phyloP scores from a whole-genome alignment of 768 basidiomycete genomes.

The Hygrophorus pudorinus region DNA sequence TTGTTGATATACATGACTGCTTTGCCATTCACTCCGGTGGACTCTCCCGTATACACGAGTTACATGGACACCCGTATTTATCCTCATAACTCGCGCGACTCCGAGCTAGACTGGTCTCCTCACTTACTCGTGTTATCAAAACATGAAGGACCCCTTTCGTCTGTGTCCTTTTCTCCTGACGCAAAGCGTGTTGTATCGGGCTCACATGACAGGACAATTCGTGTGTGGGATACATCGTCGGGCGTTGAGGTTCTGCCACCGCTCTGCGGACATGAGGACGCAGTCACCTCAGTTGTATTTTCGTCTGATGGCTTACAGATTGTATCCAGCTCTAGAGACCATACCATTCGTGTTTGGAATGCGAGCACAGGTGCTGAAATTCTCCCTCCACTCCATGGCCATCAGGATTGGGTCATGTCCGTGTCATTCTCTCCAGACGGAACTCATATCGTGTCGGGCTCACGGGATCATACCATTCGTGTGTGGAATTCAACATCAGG shows the following conservation, averaged over 20 bases:
- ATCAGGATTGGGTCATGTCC: slow-evolving; percentile 9
- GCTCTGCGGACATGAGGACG: not conserved
- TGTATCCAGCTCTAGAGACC: slow-evolving; percentile 2
- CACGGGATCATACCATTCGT: slow-evolving; percentile 39
- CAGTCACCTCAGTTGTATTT: not conserved
- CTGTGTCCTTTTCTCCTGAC: slow-evolving; percentile 5
- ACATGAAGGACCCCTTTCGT: not conserved
- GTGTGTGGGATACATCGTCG: slow-evolving; percentile 6
- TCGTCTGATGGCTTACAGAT: not conserved
- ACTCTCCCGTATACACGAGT: not conserved
- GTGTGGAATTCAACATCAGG: slow-evolving; percentile 13
- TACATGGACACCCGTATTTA: not conserved
- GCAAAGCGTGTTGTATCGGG: slow-evolving; percentile 3
- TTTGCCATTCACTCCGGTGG: slow-evolving; percentile 3
- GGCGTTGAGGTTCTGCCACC: slow-evolving; percentile 1
- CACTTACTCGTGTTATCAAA: too few species aligned
- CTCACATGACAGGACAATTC: slow-evolving; percentile 2
- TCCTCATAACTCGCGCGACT: not conserved
- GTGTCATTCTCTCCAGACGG: slow-evolving; percentile 43
- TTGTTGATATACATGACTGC: slow-evolving; percentile 4
- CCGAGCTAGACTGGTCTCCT: slow-evolving; percentile 1
- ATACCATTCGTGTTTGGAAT: slow-evolving; percentile 2
- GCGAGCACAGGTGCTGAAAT: not conserved
- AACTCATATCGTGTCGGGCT: slow-evolving; percentile 38
- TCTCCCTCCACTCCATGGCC: slow-evolving; percentile 5